phyloP scores from a whole-genome alignment of 164 flowering plant species.

The Amborella trichopoda region DNA sequence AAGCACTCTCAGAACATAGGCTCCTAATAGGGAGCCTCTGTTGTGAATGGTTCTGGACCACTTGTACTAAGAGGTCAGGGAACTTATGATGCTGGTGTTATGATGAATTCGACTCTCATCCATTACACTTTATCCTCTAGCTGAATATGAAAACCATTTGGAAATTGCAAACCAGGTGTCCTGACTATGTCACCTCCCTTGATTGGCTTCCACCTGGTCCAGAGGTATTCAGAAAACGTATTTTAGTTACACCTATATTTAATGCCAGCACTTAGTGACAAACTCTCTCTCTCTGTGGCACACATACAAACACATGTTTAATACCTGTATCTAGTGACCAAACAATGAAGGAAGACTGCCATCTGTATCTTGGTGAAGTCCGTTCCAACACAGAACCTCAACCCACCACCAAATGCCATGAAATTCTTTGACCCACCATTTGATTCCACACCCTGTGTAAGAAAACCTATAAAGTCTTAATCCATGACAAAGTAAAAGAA shows the following conservation, averaged over 20 bases:
- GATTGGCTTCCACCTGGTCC: constrained; percentile 54
- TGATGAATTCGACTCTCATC: too few relatives aligned
- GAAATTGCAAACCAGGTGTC: constrained; percentile 86
- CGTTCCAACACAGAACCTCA: constrained; percentile 39
- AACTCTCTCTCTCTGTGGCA: background rate
- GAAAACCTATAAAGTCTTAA: too few relatives aligned
- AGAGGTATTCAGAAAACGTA: background rate
- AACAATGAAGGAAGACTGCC: constrained; percentile 27
- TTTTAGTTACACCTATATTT: background rate
- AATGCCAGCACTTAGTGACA: background rate
- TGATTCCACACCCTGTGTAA: constrained; percentile 18
- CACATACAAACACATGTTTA: constrained; percentile 19
- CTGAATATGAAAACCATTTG: constrained; percentile 59
- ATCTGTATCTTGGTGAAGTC: constrained; percentile 28
- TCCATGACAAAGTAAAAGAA: too few relatives aligned
- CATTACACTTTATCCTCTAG: too few relatives aligned
- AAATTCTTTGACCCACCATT: constrained; percentile 26
- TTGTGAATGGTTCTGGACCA: too few relatives aligned
- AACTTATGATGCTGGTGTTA: too few relatives aligned
- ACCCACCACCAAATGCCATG: constrained; percentile 42
- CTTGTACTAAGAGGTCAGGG: too few relatives aligned
- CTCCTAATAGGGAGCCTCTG: too few relatives aligned
- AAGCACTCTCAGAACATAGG: too few relatives aligned
- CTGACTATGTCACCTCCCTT: constrained; percentile 72
- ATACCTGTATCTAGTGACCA: constrained; percentile 34